Evolutionary conservation across 176 grass and related monocot species (phyloP).

Genomic region (Miscanthus lutarioriparius): DNA sequence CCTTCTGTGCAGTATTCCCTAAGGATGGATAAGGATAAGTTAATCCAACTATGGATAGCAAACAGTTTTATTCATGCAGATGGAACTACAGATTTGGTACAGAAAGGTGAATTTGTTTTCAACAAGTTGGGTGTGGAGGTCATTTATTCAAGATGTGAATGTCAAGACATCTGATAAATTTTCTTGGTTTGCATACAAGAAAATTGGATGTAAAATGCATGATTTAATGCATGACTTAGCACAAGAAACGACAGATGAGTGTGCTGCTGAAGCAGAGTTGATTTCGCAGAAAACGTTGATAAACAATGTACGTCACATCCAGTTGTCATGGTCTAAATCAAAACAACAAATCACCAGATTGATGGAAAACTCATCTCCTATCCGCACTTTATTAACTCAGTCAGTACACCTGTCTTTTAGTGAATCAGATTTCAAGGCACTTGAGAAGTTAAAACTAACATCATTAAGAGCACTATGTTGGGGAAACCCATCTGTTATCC

Average conservation of each 20-base stretch:
- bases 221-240: slow-evolving; percentile 40
- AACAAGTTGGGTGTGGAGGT: slow-evolving; percentile 14
- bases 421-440: neutral
- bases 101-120: slow-evolving; percentile 4
- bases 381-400: neutral
- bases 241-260: neutral
- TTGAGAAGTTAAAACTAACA: neutral
- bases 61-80: slow-evolving; percentile 9
- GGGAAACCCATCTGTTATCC: rapidly evolving
- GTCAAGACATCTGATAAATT: neutral
- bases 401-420: no score
- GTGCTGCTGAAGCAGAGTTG: neutral
- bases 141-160: slow-evolving; percentile 32
- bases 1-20: slow-evolving; percentile 10
- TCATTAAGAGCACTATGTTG: neutral
- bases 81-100: neutral
- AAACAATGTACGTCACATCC: neutral
- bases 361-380: neutral
- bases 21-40: neutral
- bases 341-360: neutral
- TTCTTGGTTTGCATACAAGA: no score
- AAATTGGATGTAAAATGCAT: slow-evolving; percentile 9
- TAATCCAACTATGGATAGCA: slow-evolving; percentile 11
- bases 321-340: rapidly evolving
- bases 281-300: neutral